A percentile compares a stretch with the other conserved stretches of the same genome.
These are phyloP conservation scores for Stemphylium lycopersici DNA, from an alignment of 2,329 filamentous ascomycete genomes.

Conservation along the genomic window DNA sequence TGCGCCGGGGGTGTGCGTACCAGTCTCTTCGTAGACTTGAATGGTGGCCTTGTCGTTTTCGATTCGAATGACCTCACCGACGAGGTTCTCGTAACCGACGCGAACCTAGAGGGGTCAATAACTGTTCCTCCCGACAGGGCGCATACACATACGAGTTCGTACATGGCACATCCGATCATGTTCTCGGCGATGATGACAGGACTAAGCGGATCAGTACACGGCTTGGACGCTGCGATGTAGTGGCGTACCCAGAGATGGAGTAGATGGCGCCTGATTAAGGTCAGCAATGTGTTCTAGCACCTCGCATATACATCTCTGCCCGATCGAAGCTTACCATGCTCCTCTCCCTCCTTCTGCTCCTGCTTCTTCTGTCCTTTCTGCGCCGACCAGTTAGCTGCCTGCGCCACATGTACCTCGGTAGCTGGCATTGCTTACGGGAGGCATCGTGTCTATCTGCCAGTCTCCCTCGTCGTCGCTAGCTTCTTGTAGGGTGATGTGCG, in stretches of 20 bases:
- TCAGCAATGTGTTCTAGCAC: constrained; percentile 17
- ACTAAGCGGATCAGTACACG: constrained; percentile 50
- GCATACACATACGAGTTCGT: constrained; percentile 78
- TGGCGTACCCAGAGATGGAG: constrained; percentile 68
- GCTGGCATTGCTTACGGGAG: constrained; percentile 41
- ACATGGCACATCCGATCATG: constrained; percentile 99
- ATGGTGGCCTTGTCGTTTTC: constrained; percentile 94
- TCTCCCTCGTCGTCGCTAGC: constrained; percentile 23
- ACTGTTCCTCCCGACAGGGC: neutral
- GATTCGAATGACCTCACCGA: constrained; percentile 98
- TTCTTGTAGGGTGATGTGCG: constrained; percentile 30
- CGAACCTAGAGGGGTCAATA: constrained; percentile 66
- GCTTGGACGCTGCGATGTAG: constrained; percentile 14
- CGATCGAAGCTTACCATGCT: constrained; percentile 58
- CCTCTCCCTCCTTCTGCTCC: constrained; percentile 56
- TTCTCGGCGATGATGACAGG: constrained; percentile 97
- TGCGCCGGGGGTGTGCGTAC: constrained; percentile 56
- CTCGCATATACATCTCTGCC: neutral
- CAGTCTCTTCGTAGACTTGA: constrained; percentile 99
- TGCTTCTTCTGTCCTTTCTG: constrained; percentile 43
- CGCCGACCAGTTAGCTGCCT: constrained; percentile 33
- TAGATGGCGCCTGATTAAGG: constrained; percentile 63
- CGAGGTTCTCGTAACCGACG: constrained; percentile 89
- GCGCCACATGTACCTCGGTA: constrained; percentile 6
- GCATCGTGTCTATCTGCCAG: constrained; percentile 39